These are phyloP conservation scores for Neoboletus brunneissimus DNA, from an alignment of 768 basidiomycete genomes.

Conservation along the genomic window DNA sequence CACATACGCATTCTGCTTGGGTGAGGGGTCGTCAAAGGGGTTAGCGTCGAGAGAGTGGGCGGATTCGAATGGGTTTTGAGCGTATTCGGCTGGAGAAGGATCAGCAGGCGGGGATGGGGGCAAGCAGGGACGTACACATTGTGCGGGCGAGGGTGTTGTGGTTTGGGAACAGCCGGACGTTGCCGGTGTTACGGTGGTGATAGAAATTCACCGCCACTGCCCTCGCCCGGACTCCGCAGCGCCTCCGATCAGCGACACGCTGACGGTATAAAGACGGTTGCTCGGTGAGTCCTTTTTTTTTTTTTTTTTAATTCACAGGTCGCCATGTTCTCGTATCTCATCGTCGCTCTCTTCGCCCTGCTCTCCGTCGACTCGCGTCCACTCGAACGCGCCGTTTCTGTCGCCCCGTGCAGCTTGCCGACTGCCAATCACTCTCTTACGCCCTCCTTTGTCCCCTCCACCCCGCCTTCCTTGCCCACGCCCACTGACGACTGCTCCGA, in stretches of 20 bases:
- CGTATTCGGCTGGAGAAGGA: slow-evolving; percentile 26
- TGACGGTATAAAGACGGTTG: not conserved
- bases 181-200: not conserved
- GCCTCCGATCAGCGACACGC: no score
- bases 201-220: not conserved
- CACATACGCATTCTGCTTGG: slow-evolving; percentile 41
- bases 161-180: slow-evolving; percentile 2
- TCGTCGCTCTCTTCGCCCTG: slow-evolving; percentile 58
- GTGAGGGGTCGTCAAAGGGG: slow-evolving; percentile 84
- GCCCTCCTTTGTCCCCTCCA: not conserved
- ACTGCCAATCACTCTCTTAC: not conserved
- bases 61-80: slow-evolving; percentile 82
- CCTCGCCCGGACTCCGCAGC: no score
- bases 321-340: slow-evolving; percentile 35
- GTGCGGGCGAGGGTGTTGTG: not conserved
- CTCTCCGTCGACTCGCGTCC: slow-evolving; percentile 42
- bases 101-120: not conserved
- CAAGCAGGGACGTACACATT: slow-evolving; percentile 24
- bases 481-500: not conserved
- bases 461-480: not conserved
- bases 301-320: not conserved
- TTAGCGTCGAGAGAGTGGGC: slow-evolving; percentile 83
- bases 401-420: no score
- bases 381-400: no score
- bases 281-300: not conserved